Percentiles rank a stretch among this genome's conserved stretches.
Evolutionary conservation across 306 rosid species (phyloP).

Genomic region (Inga leiocalycina): DNA sequence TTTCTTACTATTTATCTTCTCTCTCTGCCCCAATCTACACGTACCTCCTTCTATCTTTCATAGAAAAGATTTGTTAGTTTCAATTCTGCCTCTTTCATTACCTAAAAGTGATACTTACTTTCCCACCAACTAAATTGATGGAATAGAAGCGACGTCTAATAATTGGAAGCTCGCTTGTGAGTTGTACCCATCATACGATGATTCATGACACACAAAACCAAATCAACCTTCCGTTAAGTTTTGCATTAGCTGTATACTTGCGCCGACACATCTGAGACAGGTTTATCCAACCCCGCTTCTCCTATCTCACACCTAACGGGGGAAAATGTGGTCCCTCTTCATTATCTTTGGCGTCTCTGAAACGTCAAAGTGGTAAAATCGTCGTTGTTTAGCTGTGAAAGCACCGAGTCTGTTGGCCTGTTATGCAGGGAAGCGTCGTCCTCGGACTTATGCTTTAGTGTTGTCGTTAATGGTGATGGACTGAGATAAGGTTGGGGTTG

Average conservation of each 20-base stretch:
- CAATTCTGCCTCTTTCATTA: background rate
- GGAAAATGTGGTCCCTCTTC: conserved; percentile 16
- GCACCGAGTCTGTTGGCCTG: background rate
- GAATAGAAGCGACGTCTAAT: conserved; percentile 12
- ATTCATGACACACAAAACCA: background rate
- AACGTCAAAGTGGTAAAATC: conserved; percentile 20
- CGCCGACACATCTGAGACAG: conserved; percentile 28
- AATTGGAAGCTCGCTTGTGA: background rate
- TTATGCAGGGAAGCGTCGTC: conserved; percentile 35
- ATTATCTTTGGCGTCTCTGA: background rate
- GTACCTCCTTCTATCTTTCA: background rate
- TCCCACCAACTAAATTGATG: conserved; percentile 5
- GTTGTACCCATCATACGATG: background rate
- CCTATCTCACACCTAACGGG: conserved; percentile 32
- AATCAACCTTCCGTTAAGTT: background rate
- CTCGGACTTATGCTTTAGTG: conserved; percentile 30
- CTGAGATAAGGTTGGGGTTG: conserved; percentile 36
- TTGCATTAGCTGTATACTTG: background rate
- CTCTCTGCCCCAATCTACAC: background rate
- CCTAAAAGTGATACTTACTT: conserved; percentile 11
- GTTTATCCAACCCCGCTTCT: background rate
- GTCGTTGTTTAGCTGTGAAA: conserved; percentile 17
- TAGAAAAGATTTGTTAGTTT: background rate
- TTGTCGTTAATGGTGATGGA: conserved; percentile 25
- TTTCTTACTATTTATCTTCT: background rate